These are phyloP conservation scores for Marchantia paleacea DNA, from an alignment of 225 moss, liverwort and hornwort species.

Conservation along the genomic window DNA sequence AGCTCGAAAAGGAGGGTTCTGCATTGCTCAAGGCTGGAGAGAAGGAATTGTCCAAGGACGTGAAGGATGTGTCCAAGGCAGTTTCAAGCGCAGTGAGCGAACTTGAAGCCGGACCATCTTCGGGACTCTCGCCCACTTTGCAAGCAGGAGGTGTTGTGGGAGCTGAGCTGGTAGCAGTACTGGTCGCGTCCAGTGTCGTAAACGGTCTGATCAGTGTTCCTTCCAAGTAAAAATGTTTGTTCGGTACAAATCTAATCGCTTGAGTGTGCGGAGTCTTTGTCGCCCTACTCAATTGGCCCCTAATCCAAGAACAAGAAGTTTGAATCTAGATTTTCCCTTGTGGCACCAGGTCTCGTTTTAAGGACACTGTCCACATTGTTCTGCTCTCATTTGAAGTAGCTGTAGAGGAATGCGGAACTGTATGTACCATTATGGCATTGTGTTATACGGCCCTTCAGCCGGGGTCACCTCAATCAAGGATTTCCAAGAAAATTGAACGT, in stretches of 20 bases:
- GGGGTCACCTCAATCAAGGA: not conserved
- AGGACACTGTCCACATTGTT: not conserved
- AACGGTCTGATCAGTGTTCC: slow-evolving; percentile 69
- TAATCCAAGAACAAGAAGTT: not conserved
- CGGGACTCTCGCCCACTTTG: slow-evolving; percentile 52
- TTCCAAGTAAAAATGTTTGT: slow-evolving; percentile 52
- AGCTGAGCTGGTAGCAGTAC: slow-evolving; percentile 77
- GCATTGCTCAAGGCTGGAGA: slow-evolving; percentile 34
- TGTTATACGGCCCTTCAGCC: slow-evolving; percentile 12
- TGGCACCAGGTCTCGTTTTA: not conserved
- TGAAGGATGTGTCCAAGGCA: slow-evolving; percentile 42
- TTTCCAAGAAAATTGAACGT: not conserved
- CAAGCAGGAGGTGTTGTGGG: slow-evolving; percentile 79
- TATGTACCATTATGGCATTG: slow-evolving; percentile 19
- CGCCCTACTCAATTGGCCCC: not conserved
- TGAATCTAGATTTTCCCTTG: not conserved
- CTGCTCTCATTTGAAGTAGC: not conserved
- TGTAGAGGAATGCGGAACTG: slow-evolving; percentile 1
- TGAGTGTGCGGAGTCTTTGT: not conserved
- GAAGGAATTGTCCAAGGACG: slow-evolving; percentile 32
- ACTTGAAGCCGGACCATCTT: slow-evolving; percentile 24
- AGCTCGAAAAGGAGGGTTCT: slow-evolving; percentile 55
- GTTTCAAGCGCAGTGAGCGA: slow-evolving; percentile 41
- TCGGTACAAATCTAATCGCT: not conserved
- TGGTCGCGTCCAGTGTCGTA: slow-evolving; percentile 71